These are phyloP conservation scores for Trichoderma sp. DNA, from an alignment of 2,329 filamentous ascomycete species.

Conservation along the genomic window DNA sequence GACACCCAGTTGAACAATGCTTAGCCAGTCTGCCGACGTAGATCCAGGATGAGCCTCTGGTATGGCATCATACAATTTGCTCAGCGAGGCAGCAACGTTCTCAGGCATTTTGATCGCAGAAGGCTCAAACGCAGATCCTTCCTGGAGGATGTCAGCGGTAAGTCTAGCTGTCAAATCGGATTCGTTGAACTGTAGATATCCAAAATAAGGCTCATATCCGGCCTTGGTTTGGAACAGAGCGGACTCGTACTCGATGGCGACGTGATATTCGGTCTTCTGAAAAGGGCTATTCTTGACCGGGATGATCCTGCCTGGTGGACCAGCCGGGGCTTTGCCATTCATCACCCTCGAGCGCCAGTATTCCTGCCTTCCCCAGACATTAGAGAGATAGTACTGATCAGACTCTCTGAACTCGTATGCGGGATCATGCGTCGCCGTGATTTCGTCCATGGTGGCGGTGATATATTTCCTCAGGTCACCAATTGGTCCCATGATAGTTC, in stretches of 20 bases:
- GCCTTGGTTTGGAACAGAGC: slow-evolving; percentile 43
- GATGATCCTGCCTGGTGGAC: slow-evolving; percentile 27
- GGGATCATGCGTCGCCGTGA: slow-evolving; percentile 38
- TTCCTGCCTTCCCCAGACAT: slow-evolving; percentile 47
- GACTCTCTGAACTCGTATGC: slow-evolving; percentile 38
- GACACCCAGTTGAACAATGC: slow-evolving; percentile 36
- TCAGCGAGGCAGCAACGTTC: slow-evolving; percentile 33
- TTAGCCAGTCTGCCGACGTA: slow-evolving; percentile 36
- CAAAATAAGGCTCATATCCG: slow-evolving; percentile 38
- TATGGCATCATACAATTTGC: slow-evolving; percentile 35
- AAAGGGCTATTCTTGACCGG: slow-evolving; percentile 26
- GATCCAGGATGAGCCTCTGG: slow-evolving; percentile 31
- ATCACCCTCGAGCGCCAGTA: slow-evolving; percentile 39
- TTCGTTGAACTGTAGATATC: slow-evolving; percentile 36
- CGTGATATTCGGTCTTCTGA: slow-evolving; percentile 37
- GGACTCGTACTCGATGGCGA: slow-evolving; percentile 45
- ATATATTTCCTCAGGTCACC: slow-evolving; percentile 33
- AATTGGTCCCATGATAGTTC: slow-evolving; percentile 47
- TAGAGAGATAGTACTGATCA: slow-evolving; percentile 47
- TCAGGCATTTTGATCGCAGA: slow-evolving; percentile 37
- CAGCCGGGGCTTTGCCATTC: slow-evolving; percentile 24
- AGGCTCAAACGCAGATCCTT: slow-evolving; percentile 32
- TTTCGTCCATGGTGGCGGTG: slow-evolving; percentile 31
- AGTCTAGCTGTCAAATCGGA: slow-evolving; percentile 29
- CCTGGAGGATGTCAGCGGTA: slow-evolving; percentile 30